These are phyloP conservation scores for Tausonia pullulans DNA, from an alignment of 1,284 basidiomycete genomes.

Conservation along the genomic window DNA sequence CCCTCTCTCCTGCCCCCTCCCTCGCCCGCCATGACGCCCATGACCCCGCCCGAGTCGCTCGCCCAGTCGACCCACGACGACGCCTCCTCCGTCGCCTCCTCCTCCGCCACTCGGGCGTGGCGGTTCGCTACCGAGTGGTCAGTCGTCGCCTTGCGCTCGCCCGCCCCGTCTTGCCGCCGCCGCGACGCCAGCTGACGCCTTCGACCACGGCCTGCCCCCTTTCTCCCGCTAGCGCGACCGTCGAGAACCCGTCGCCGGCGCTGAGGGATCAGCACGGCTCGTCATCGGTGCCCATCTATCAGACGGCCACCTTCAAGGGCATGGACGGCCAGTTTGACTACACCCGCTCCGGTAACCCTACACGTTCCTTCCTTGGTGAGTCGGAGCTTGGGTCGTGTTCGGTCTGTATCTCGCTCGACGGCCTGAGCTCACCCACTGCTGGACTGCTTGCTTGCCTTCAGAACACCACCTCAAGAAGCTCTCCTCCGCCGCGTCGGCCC, in stretches of 20 bases:
- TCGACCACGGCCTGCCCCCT: slow-evolving; percentile 29
- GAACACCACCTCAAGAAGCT: slow-evolving; percentile 94
- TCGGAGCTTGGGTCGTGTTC: slow-evolving; percentile 24
- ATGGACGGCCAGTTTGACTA: slow-evolving; percentile 80
- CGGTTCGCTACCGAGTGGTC: slow-evolving; percentile 12
- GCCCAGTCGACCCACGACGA: background rate
- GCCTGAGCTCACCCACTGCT: background rate
- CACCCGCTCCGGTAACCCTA: slow-evolving; percentile 90
- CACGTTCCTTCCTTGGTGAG: slow-evolving; percentile 78
- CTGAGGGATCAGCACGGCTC: slow-evolving; percentile 95
- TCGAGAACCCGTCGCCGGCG: slow-evolving; percentile 56
- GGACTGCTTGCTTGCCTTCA: slow-evolving; percentile 27
- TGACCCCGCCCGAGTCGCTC: slow-evolving; percentile 2
- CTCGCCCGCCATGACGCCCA: background rate
- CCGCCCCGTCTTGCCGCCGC: background rate
- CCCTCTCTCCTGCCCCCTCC: background rate
- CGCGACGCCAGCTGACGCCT: background rate
- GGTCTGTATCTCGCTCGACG: background rate
- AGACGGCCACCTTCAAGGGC: slow-evolving; percentile 97
- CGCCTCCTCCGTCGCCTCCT: too few species aligned
- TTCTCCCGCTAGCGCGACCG: slow-evolving; percentile 80
- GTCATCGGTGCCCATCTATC: slow-evolving; percentile 92
- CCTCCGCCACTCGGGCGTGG: background rate
- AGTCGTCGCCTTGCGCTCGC: background rate
- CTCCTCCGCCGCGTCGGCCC: slow-evolving; percentile 75